Conservation (phyloP, 164 flowering plant genomes). For the Nymphaea thermarum region DNA sequence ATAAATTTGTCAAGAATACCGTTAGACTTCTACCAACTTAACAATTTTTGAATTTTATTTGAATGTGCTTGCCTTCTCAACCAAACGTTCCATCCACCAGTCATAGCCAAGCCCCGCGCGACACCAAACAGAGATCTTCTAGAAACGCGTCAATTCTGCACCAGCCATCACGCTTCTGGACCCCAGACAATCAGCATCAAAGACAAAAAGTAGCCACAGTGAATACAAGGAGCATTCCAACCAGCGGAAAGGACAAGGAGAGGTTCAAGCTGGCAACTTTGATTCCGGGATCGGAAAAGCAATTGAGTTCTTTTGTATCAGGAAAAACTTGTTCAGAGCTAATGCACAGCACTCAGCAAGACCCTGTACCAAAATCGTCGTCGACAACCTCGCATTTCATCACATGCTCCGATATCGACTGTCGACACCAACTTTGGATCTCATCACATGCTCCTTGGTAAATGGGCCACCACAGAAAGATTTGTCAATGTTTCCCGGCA, state of each 20-base stretch:
- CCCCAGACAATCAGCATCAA: neutral
- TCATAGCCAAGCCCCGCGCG: neutral
- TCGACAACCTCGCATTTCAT: too few relatives aligned
- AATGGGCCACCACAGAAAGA: too few relatives aligned
- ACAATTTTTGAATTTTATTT: neutral
- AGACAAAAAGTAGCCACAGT: neutral
- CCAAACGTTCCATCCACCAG: neutral
- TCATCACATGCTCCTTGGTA: too few relatives aligned
- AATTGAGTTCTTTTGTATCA: neutral
- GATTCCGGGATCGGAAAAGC: neutral
- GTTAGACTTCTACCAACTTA: neutral
- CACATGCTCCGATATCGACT: too few relatives aligned
- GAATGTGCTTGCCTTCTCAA: neutral
- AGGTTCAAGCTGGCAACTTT: neutral
- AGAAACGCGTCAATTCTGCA: neutral
- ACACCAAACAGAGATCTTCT: neutral
- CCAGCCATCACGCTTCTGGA: neutral
- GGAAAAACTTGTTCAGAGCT: neutral
- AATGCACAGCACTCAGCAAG: too few relatives aligned
- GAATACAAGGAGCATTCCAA: neutral
- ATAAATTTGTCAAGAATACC: neutral
- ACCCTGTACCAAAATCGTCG: too few relatives aligned
- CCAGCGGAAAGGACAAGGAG: neutral
- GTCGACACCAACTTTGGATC: too few relatives aligned
- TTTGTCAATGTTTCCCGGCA: too few relatives aligned